Conservation (phyloP, 768 basidiomycete genomes). For the Suillus decipiens region DNA sequence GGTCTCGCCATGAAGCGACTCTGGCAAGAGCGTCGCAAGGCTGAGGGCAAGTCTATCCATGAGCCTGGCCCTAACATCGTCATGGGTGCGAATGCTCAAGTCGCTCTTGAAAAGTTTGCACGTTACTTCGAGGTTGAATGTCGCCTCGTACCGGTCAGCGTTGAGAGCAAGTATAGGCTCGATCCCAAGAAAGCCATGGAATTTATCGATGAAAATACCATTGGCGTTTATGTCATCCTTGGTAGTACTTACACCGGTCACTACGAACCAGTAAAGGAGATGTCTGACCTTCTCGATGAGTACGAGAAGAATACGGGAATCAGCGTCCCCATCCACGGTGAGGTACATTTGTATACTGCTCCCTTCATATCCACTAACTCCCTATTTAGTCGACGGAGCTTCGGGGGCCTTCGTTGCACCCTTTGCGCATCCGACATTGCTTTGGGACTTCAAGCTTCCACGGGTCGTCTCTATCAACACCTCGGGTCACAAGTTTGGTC, state of each 20-base stretch:
- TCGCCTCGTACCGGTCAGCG: slow-evolving; percentile 62
- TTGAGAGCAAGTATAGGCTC: slow-evolving; percentile 76
- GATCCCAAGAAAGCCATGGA: slow-evolving; percentile 67
- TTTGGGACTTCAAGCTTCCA: slow-evolving; percentile 62
- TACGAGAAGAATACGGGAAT: slow-evolving; percentile 50
- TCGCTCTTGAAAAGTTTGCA: slow-evolving; percentile 71
- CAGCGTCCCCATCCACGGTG: slow-evolving; percentile 45
- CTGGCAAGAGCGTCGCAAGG: slow-evolving; percentile 70
- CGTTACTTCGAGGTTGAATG: slow-evolving; percentile 68
- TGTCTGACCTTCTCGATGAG: slow-evolving; percentile 69
- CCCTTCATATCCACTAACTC: slow-evolving; percentile 5
- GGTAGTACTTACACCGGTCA: slow-evolving; percentile 60
- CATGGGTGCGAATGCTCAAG: slow-evolving; percentile 71
- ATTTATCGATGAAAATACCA: slow-evolving; percentile 70
- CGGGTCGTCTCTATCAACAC: slow-evolving; percentile 62
- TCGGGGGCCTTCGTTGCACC: slow-evolving; percentile 66
- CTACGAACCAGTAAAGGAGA: slow-evolving; percentile 82
- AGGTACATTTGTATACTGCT: slow-evolving; percentile 30
- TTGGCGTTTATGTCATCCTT: slow-evolving; percentile 65
- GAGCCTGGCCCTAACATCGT: slow-evolving; percentile 67
- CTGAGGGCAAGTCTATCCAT: slow-evolving; percentile 62
- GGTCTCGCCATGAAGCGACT: slow-evolving; percentile 71
- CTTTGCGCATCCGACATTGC: slow-evolving; percentile 53
- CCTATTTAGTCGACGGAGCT: slow-evolving; percentile 51
- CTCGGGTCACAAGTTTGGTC: slow-evolving; percentile 64